Conservation (phyloP, 148 eudicot genomes). For the Amaranthus palmeri region DNA sequence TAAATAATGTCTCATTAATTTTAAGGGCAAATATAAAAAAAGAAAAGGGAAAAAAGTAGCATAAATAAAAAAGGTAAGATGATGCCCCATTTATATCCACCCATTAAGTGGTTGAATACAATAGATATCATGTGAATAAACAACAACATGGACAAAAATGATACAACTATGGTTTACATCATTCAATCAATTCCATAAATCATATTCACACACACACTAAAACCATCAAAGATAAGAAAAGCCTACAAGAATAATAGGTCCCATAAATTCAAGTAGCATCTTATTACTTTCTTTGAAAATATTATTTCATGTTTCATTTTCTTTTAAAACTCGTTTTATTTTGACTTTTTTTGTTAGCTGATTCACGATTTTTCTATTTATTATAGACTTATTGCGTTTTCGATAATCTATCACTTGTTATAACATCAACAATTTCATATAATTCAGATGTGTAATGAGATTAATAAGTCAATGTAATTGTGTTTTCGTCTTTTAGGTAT, state of each 20-base stretch:
- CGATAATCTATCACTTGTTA: too few relatives aligned
- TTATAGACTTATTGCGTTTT: too few relatives aligned
- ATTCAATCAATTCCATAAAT: conserved; percentile 9
- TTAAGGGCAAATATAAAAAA: background rate
- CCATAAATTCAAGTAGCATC: background rate
- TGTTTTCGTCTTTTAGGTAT: too few relatives aligned
- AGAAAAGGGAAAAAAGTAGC: background rate
- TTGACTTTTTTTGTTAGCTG: too few relatives aligned
- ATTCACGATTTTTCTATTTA: too few relatives aligned
- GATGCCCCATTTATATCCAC: conserved; percentile 2
- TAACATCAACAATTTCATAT: too few relatives aligned
- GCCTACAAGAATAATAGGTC: background rate
- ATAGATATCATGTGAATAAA: conserved; percentile 25
- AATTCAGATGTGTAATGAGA: too few relatives aligned
- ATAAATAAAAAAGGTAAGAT: conserved; percentile 1
- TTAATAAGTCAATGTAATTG: too few relatives aligned
- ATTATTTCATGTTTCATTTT: too few relatives aligned
- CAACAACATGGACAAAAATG: conserved; percentile 2
- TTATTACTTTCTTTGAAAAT: too few relatives aligned
- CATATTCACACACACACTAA: conserved; percentile 3
- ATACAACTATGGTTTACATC: conserved; percentile 1
- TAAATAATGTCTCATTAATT: background rate
- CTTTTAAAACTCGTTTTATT: too few relatives aligned
- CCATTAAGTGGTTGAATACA: conserved; percentile 21
- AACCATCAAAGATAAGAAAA: background rate